phyloP scores from a whole-genome alignment of 495 filamentous ascomycete species.

The Tetracladium setigerum region DNA sequence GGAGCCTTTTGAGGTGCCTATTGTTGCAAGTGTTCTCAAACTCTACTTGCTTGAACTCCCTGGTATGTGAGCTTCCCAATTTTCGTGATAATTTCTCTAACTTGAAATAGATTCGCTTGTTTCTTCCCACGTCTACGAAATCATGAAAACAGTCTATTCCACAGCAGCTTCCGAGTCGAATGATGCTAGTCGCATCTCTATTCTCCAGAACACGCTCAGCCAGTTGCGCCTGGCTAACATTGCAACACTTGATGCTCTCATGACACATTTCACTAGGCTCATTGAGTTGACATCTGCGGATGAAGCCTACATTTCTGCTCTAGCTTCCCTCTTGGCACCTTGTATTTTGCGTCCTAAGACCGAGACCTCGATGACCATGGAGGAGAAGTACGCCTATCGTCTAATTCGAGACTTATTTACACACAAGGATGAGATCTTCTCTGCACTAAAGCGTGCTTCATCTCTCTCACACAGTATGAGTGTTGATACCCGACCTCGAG shows the following conservation, averaged over 20 bases:
- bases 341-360: constrained; percentile 81
- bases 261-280: constrained; percentile 94
- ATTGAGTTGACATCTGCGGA: constrained; percentile 96
- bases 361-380: constrained; percentile 86
- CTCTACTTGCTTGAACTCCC: constrained; percentile 94
- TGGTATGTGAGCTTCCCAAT: constrained; percentile 44
- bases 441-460: constrained; percentile 87
- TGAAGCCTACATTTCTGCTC: constrained; percentile 69
- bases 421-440: constrained; percentile 91
- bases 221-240: constrained; percentile 96
- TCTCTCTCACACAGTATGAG: constrained; percentile 48
- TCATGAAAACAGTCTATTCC: constrained; percentile 93
- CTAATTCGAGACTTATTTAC: constrained; percentile 88
- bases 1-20: constrained; percentile 81
- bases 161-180: constrained; percentile 65
- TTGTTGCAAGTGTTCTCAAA: constrained; percentile 89
- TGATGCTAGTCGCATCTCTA: constrained; percentile 69
- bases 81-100: constrained; percentile 12
- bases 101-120: constrained; percentile 74
- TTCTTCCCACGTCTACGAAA: constrained; percentile 97
- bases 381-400: constrained; percentile 88
- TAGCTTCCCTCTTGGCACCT: constrained; percentile 73
- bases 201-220: constrained; percentile 91
- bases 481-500: constrained; percentile 49
- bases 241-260: constrained; percentile 93